Conservation (phyloP, 257 asterid species). For the Penstemon eatonii region DNA sequence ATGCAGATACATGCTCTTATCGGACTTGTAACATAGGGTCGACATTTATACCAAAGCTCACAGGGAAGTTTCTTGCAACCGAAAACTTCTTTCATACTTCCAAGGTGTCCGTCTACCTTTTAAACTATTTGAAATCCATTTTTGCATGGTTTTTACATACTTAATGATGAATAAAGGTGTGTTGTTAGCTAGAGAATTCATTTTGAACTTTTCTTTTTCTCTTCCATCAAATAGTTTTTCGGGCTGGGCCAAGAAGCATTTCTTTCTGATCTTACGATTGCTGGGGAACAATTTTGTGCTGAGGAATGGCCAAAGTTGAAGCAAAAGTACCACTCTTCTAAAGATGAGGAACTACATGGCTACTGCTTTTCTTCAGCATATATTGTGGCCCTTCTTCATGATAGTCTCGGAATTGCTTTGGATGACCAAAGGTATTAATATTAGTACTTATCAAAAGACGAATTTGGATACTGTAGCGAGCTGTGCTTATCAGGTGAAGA, state of each 20-base stretch:
- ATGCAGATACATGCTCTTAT: slow-evolving; percentile 75
- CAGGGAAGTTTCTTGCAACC: slow-evolving; percentile 86
- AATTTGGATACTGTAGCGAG: neutral
- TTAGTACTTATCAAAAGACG: neutral
- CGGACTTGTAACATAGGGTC: slow-evolving; percentile 69
- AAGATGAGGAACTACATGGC: slow-evolving; percentile 74
- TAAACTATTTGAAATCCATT: neutral
- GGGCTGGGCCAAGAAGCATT: slow-evolving; percentile 63
- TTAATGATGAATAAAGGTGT: no score
- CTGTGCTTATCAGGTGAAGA: neutral
- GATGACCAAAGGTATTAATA: slow-evolving; percentile 66
- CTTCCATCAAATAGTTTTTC: slow-evolving; percentile 61
- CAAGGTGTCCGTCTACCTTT: slow-evolving; percentile 48
- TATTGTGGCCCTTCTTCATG: slow-evolving; percentile 91
- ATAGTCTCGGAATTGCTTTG: slow-evolving; percentile 88
- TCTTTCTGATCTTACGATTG: slow-evolving; percentile 75
- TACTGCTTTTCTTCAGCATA: slow-evolving; percentile 98
- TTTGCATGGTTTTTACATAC: neutral
- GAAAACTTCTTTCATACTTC: slow-evolving; percentile 92
- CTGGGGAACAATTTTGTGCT: slow-evolving; percentile 83
- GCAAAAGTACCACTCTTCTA: slow-evolving; percentile 51
- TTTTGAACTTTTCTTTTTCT: slow-evolving; percentile 27
- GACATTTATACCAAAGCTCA: slow-evolving; percentile 81
- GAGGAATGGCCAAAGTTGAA: slow-evolving; percentile 82
- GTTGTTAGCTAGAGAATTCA: neutral